Base-by-base conservation (phyloP, 257 asterid species). In the Gentiana dahurica region DNA sequence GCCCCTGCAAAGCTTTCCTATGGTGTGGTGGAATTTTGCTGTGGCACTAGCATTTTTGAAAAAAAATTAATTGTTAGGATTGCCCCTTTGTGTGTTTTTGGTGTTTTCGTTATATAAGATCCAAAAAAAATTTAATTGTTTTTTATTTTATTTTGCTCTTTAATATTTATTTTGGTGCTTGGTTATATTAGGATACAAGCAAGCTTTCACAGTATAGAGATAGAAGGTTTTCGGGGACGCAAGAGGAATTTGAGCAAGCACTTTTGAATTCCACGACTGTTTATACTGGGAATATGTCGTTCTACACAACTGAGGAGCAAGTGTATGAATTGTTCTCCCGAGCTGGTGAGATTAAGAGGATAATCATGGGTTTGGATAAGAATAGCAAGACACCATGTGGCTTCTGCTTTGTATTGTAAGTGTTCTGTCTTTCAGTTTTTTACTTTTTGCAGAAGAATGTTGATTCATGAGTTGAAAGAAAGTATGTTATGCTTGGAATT, bases 241-340 rank as follows among this genome's bases (percentile, higher is more conserved):
- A 91, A 71, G 97, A 88, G 59, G 97, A 91, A 24, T 91, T 83
- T 57, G 98, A 91, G 34, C 84, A 87, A 59, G 84, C 97, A 47
- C 78, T 91, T 52, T 72, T 60, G 61, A 79, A 70, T 49, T 85
- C 95, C 8, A 73, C 80, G 2, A 91, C 97, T n/a, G 77, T 85
- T 50, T 91, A 91, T 55, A 70, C 81, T 4, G 98, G 97, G 70
- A 91, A 92, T 67, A 83, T 92, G 95, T 92, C 97, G 13, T 91
- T 92, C 70, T 92, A 92, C 60, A 83, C 98, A 0, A 92, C 98
- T 2, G 98, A 92, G 78, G 98, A 92, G 84, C 98, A 92, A 71
- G 91, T 88, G 54, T 92, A 85, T 37, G 98, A 92, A 85, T 66
- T 92, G 51, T 87, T 92, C 70, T 67, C 91, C 8, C 81, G 97